A percentile compares a stretch with the other conserved stretches of the same genome.
Conservation (phyloP, 331 rosid genomes). For the Cydonia oblonga region DNA sequence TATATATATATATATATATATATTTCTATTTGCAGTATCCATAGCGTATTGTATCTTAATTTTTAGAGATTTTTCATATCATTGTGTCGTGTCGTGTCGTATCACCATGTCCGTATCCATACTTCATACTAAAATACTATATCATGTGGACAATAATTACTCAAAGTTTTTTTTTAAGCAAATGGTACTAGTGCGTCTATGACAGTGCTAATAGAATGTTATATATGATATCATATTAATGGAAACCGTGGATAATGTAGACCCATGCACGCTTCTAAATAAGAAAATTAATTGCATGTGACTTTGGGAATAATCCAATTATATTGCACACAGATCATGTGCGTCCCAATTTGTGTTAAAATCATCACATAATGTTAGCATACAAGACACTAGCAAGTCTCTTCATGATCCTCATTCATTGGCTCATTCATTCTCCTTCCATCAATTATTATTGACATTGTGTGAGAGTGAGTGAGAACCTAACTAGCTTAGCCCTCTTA, state of each 20-base stretch:
- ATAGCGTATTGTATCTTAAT: too few species aligned
- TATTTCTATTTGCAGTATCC: too few species aligned
- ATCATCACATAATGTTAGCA: background rate
- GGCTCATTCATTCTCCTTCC: slow-evolving; percentile 13
- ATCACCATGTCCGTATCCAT: too few species aligned
- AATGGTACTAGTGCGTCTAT: background rate
- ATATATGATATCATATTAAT: too few species aligned
- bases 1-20: too few species aligned
- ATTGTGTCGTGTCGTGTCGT: too few species aligned
- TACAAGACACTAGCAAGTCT: background rate
- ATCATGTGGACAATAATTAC: background rate
- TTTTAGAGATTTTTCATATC: too few species aligned
- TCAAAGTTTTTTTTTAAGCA: background rate
- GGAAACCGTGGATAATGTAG: background rate
- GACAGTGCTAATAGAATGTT: too few species aligned
- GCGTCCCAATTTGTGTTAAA: slow-evolving; percentile 16
- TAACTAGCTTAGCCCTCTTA: background rate
- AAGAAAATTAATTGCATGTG: slow-evolving; percentile 31
- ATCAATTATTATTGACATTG: slow-evolving; percentile 22
- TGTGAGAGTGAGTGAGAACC: background rate
- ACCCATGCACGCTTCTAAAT: slow-evolving; percentile 9
- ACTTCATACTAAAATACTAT: too few species aligned
- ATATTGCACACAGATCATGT: slow-evolving; percentile 22
- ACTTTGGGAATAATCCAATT: slow-evolving; percentile 16
- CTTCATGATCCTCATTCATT: slow-evolving; percentile 27